Conservation (phyloP, 176 grass and related monocot genomes). For the Hsuehochloa calcarea region DNA sequence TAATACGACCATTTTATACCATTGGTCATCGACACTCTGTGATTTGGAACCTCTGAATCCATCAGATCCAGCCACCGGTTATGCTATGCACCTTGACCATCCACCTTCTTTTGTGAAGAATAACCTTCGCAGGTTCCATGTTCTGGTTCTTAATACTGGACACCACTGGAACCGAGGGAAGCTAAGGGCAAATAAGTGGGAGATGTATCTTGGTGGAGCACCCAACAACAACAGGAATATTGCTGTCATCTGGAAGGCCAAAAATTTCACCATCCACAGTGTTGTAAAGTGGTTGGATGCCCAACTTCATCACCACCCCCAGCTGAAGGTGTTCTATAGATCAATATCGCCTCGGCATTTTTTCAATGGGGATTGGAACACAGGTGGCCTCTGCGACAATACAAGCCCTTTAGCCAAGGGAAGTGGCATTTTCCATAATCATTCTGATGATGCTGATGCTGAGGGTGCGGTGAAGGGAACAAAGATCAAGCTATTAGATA, state of each 20-base stretch:
- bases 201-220: constrained; percentile 66
- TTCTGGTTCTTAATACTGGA: constrained; percentile 80
- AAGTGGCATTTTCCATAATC: constrained; percentile 50
- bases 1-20: constrained; percentile 84
- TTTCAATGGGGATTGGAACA: constrained; percentile 81
- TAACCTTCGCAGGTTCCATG: constrained; percentile 73
- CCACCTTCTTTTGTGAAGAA: constrained; percentile 62
- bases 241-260: constrained; percentile 77
- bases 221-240: constrained; percentile 62
- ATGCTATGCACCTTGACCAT: constrained; percentile 86
- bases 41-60: constrained; percentile 72
- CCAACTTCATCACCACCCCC: constrained; percentile 59
- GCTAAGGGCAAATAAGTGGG: constrained; percentile 77
- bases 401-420: constrained; percentile 69
- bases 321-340: constrained; percentile 66
- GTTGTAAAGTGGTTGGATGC: constrained; percentile 66
- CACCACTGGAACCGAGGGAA: constrained; percentile 96
- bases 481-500: constrained; percentile 65
- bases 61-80: constrained; percentile 57
- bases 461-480: constrained; percentile 61
- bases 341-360: constrained; percentile 87
- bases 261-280: constrained; percentile 79
- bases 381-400: constrained; percentile 69
- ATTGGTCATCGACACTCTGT: constrained; percentile 84
- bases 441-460: constrained; percentile 56